Conservation (phyloP, 768 basidiomycete genomes). For the Coprinellus micaceus region DNA sequence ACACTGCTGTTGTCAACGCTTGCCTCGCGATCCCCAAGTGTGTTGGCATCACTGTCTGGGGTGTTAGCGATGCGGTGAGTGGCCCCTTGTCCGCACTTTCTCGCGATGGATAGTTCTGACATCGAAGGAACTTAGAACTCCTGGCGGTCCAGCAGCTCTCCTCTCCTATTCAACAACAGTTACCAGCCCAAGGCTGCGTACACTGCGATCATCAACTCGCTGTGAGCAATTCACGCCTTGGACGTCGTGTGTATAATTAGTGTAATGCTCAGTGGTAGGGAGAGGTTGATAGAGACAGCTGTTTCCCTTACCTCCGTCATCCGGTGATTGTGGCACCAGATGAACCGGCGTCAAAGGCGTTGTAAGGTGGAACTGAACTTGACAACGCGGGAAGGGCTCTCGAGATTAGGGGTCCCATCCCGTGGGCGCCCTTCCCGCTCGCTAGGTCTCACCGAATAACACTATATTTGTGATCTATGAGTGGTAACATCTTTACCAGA, state of each 20-base stretch:
- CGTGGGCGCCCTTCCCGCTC: too few species aligned
- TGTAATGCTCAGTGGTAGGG: not conserved
- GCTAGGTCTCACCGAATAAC: too few species aligned
- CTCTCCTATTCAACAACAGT: slow-evolving; percentile 45
- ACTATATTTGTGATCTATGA: too few species aligned
- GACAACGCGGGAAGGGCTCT: too few species aligned
- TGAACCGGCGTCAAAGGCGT: too few species aligned
- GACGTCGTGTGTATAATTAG: not conserved
- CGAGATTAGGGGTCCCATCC: too few species aligned
- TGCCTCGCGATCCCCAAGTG: slow-evolving; percentile 40
- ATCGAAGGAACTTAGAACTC: slow-evolving; percentile 33
- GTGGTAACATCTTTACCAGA: not conserved
- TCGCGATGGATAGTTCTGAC: not conserved
- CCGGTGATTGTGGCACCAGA: too few species aligned
- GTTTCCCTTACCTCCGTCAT: too few species aligned
- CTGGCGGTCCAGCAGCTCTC: slow-evolving; percentile 39
- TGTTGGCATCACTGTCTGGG: slow-evolving; percentile 48
- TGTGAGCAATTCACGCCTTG: slow-evolving; percentile 4
- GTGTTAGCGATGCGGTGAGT: slow-evolving; percentile 42
- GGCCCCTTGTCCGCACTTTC: too few species aligned
- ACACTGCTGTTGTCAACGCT: slow-evolving; percentile 41
- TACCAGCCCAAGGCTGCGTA: slow-evolving; percentile 44
- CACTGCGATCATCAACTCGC: slow-evolving; percentile 24
- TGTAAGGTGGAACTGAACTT: too few species aligned
- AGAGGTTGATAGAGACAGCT: not conserved